phyloP scores from a whole-genome alignment of 1,284 basidiomycete species.

The Apiotrichum mycotoxinovorans region DNA sequence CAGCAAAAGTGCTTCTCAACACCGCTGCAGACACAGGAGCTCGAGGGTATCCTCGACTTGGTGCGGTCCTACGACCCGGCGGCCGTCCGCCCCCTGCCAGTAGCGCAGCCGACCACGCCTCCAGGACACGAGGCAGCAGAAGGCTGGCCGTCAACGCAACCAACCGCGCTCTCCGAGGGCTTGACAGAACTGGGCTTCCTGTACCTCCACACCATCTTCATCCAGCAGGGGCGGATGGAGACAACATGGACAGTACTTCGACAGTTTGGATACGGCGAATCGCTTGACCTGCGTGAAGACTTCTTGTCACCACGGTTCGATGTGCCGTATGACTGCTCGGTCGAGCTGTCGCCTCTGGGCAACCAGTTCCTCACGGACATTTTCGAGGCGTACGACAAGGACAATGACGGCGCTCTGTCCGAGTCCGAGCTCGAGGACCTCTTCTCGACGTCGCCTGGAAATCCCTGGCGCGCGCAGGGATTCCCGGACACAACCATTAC shows the following conservation, averaged over 20 bases:
- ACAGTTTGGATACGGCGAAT: constrained; percentile 94
- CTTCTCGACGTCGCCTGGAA: constrained; percentile 91
- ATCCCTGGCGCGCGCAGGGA: constrained; percentile 80
- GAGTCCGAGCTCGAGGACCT: constrained; percentile 79
- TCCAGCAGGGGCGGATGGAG: constrained; percentile 91
- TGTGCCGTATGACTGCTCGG: constrained; percentile 86
- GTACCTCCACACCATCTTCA: constrained; percentile 94
- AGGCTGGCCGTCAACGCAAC: constrained; percentile 3
- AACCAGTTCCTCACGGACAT: constrained; percentile 98
- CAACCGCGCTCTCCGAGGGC: constrained; percentile 52
- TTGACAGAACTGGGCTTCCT: constrained; percentile 91
- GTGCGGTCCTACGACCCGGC: constrained; percentile 64
- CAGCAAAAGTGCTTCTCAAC: constrained; percentile 92
- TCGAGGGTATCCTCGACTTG: constrained; percentile 85
- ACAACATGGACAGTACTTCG: constrained; percentile 97
- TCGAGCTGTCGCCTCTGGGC: constrained; percentile 86
- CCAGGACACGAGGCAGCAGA: constrained; percentile 9
- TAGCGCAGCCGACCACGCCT: constrained; percentile 5
- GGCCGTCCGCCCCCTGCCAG: constrained; percentile 42
- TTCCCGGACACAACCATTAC: constrained; percentile 88
- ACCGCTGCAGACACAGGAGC: constrained; percentile 84
- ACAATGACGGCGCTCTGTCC: constrained; percentile 90
- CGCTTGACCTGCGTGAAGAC: constrained; percentile 79
- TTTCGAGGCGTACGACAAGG: constrained; percentile 96
- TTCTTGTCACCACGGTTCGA: constrained; percentile 88